Evolutionary conservation across 2,329 filamentous ascomycete genomes (phyloP), one percentile per base, ranked within the genome.

Genomic region (Monosporascus sp.): DNA sequence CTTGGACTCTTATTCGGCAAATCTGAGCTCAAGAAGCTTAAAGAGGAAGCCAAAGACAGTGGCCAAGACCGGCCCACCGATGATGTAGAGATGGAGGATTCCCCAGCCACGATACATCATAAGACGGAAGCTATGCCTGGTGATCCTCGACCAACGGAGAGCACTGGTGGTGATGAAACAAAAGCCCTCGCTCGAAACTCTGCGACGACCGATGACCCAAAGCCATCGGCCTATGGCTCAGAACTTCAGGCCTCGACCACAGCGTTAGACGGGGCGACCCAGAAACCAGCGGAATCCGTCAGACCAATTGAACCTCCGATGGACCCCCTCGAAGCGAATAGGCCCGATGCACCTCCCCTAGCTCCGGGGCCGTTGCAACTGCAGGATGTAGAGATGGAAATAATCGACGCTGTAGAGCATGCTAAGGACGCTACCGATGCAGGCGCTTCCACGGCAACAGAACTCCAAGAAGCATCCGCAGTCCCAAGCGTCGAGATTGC

Each of bases 1-100:
- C 66, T 85, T 1, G 81, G 82, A 0, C 69, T 85, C 31, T 74
- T 86, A 22, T 86, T 85, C 58, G 79, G 76, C 41, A 83, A 82
- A 61, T 77, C 78, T 1, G 82, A 85, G 55, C 60, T 85, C 41
- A 75, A 80, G 56, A 72, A 78, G 56, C 71, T 85, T 48, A 74
- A 80, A 50, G 66, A 73, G 4, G 71, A 78, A 40, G 68, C 69
- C 31, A 61, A 53, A 16, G 58, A 51, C 1, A 62, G 64, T 1
- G 53, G 61, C 17, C 52, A 62, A 19, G 62, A 66, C 31, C 62
- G 54, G 16, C 43, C 41, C 9, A 62, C 31, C 48, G 56, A 60
- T 7, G 71, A 74, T 53, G 57, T 66, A 17, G 60, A 69, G 3
- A 75, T 77, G 68, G 58, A 58, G 9, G 68, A 72, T 52, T 62